Base-by-base conservation (phyloP, 2,329 filamentous ascomycete species). In the Colletotrichum acutatum region DNA sequence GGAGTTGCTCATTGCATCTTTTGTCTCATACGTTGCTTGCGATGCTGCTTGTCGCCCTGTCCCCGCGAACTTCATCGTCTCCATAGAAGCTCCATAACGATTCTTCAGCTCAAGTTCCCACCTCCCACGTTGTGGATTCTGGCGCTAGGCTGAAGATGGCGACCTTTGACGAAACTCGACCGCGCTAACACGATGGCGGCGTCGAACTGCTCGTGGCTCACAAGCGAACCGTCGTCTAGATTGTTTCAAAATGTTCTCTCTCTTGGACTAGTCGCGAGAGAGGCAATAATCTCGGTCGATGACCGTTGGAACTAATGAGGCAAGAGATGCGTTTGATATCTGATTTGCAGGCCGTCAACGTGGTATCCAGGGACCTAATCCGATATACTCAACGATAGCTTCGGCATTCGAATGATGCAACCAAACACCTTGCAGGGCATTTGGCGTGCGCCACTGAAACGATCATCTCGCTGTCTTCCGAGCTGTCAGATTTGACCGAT, bases 391-490 rank as follows among this genome's bases (percentile, higher is more conserved):
- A 12, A 12, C 58, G 30, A 32, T 24, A 30, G 30, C 16, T 56
- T 49, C 52, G 52, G 16, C 19, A 65, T 54, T 24, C 26, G 32
- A 16, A 42, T 34, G 42, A 42, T 42, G n/a, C 30, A 34, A 53
- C 26, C 46, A 19, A 28, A n/a, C 19, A n/a, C 34, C 26, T 52
- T 58, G 46, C 8, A 30, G 37, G 59, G 59, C 67, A 49, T n/a
- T 63, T 34, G 59, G 66, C 69, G 59, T 54, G 24, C 70, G 70
- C 70, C 70, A 69, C 66, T 37, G 26, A 16, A 49, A 37, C 59
- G 69, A 49, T 59, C 22, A 58, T 68, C 14, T 69, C 42, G 53
- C 58, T 24, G 58, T 16, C 19, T 58, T 26, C 42, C 32, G 11
- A 37, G 34, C 6, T 32, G 26, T 69, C 66, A 46, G 57, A 53